Evolutionary conservation across 768 basidiomycete species (phyloP), one percentile per base, ranked within the genome.

Genomic region (Galerina sulciceps): DNA sequence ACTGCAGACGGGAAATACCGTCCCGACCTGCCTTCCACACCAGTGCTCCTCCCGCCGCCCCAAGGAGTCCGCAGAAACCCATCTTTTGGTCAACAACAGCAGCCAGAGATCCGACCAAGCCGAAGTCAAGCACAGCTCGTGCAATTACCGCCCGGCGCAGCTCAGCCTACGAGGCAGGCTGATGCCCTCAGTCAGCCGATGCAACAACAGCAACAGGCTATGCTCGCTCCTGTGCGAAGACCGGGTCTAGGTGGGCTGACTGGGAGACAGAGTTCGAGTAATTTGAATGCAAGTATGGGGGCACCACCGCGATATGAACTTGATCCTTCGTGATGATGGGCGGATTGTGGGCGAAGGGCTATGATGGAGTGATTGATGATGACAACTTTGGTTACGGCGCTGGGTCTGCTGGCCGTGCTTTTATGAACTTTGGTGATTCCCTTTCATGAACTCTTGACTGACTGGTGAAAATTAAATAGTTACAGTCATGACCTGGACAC

Each of bases 1-100:
- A 63, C 57, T 3, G 2, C 53, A 10, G 60, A 63, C 26, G 58
- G 60, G 22, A 66, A 66, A 62, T 64, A 66, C 40, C 55, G 65
- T 22, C 65, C 65, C 18, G 65, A 66, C 34, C 55, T 64, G 2
- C 36, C 55, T 9, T 31, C 48, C 1, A 44, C 54, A 36, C 59
- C 61, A 18, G 55, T 61, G 48, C 51, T 61, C 13, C 17, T 63
- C 61, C 46, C 56, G 26, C 52, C 58, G 31, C 54, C 59, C 18
- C 26, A 31, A 57, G 53, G 35, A 3, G 20, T n/a, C 15, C 51
- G 58, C 8, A 59, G 58, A 20, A 43, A 31, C 37, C 22, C 23
- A 17, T 23, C 40, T 43, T 5, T 17, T 5, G 26, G 26, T 5
- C 26, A 5, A 53, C 26, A 15, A 20, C 40, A 11, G 31, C 22